Evolutionary conservation across 371 early-diverging fungal genomes (phyloP), one percentile per base, ranked within the genome.

Genomic region (Gilbertella persicaria): DNA sequence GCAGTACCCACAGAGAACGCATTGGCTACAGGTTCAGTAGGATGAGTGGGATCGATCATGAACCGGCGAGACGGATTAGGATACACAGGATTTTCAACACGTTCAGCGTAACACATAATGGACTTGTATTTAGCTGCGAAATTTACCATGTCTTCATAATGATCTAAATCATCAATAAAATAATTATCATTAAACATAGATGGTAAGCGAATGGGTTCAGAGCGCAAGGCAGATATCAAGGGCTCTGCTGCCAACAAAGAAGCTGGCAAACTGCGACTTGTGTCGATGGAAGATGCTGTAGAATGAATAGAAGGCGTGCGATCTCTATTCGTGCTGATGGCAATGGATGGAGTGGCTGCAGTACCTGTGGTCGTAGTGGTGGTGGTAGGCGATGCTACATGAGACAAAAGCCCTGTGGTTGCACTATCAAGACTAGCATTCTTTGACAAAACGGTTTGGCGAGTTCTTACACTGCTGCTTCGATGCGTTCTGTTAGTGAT

Each of bases 111-210:
- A 24, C 75, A 62, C 56, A 74, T 59, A 8, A 14, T 24, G 20
- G 62, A 70, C 7, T 75, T 66, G 44, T 85, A 83, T 39, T 81
- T 77, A 2, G 71, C 69, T 13, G 80, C 64, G 67, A 86, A 86
- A 4, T 57, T 61, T 28, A 71, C 64, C 2, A 82, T 69, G 25
- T 74, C 71, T 55, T 86, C 86, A 56, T 78, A 84, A 40, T 78
- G 79, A 2, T 61, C 66, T n/a, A 86, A 51, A 29, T 82, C 76
- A 19, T 86, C 84, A 8, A 67, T 72, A 56, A 86, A 86, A 16
- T 67, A 54, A 5, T 72, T 62, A 7, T 79, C 79, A 2, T 58
- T 39, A 5, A 81, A 52, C 12, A 72, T 67, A 4, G 43, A 43
- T 0, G 83, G 73, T 21, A 86, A 55, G 0, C 77, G 75, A 19